These are phyloP conservation scores for Chaetoscypha palmicola DNA, from an alignment of 2,329 filamentous ascomycete species.

Conservation along the genomic window DNA sequence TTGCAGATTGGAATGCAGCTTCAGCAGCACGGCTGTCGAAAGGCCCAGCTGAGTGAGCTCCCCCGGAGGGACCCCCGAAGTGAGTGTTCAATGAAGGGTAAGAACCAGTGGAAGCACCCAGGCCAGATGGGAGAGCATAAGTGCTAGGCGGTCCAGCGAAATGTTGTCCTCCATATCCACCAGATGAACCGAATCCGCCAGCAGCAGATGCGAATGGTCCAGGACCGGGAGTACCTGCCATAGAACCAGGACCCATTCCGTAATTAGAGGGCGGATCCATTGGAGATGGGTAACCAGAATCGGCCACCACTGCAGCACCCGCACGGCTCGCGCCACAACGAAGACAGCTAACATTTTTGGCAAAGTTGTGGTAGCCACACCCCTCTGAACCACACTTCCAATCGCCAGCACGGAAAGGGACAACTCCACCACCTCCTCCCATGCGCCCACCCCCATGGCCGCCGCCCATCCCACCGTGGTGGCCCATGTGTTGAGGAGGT, in stretches of 20 bases:
- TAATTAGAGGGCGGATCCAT: conserved; percentile 84
- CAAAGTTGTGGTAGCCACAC: conserved; percentile 98
- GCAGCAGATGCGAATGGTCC: conserved; percentile 66
- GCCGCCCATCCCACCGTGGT: conserved; percentile 45
- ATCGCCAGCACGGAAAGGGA: conserved; percentile 95
- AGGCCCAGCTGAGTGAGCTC: conserved; percentile 73
- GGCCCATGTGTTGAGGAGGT: conserved; percentile 66
- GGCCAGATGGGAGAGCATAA: conserved; percentile 79
- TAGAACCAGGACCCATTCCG: conserved; percentile 79
- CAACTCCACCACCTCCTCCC: conserved; percentile 74
- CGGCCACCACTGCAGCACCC: conserved; percentile 86
- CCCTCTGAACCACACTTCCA: conserved; percentile 99
- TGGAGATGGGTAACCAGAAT: conserved; percentile 82
- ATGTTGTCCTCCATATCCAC: conserved; percentile 64
- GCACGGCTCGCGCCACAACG: conserved; percentile 93
- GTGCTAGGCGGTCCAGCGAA: conserved; percentile 84
- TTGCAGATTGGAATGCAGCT: conserved; percentile 85
- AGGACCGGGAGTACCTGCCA: conserved; percentile 74
- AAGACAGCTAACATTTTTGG: conserved; percentile 97
- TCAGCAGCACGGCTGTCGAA: conserved; percentile 93
- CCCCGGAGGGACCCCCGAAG: conserved; percentile 65
- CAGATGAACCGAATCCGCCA: conserved; percentile 58
- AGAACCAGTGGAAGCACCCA: conserved; percentile 69
- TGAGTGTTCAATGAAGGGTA: conserved; percentile 81
- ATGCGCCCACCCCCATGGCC: conserved; percentile 60